These are phyloP conservation scores for Alopecurus myosuroides DNA, from an alignment of 176 grass and related monocot genomes.

Conservation along the genomic window DNA sequence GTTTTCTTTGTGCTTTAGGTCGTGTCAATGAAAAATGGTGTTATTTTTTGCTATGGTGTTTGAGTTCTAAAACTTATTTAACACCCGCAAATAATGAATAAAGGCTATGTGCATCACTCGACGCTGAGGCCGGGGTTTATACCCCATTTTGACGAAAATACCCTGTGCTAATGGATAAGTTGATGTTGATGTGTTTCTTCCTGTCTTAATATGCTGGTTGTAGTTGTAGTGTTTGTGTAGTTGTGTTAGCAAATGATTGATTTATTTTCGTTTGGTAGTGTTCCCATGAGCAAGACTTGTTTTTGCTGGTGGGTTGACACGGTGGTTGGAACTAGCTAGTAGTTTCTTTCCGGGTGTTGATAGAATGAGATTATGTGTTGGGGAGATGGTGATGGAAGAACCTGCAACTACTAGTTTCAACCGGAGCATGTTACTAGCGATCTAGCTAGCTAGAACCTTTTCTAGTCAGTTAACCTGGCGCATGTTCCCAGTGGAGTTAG, in stretches of 20 bases:
- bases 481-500: neutral
- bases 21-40: no score
- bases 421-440: neutral
- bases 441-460: neutral
- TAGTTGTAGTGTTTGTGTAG: neutral
- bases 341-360: neutral
- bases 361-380: neutral
- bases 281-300: neutral
- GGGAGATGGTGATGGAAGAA: neutral
- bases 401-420: conserved; percentile 10
- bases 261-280: neutral
- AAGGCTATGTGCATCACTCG: no score
- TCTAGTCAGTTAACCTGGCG: neutral
- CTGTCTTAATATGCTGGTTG: no score
- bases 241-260: neutral
- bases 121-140: no score
- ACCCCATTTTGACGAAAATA: no score
- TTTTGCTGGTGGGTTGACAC: neutral
- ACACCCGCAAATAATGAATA: no score
- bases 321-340: neutral
- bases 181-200: no score
- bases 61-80: no score
- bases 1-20: no score
- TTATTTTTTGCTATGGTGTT: no score
- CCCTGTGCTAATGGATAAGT: no score